Evolutionary conservation across 352 stramenopile species (phyloP).

Genomic region (Globisporangium canariense): DNA sequence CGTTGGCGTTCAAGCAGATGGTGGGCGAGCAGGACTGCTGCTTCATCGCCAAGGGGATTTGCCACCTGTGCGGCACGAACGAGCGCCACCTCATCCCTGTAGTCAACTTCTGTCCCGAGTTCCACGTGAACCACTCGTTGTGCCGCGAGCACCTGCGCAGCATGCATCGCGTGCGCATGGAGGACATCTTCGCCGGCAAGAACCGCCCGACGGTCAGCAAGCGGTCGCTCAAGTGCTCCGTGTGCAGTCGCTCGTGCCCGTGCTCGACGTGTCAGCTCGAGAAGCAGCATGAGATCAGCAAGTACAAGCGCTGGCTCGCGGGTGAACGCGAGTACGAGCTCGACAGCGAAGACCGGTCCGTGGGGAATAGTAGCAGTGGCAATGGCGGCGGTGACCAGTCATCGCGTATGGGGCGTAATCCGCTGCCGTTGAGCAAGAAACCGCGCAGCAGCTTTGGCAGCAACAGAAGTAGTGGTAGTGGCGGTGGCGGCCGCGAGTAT

Average conservation of each 20-base stretch:
- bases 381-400: constrained; percentile 21
- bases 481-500: neutral
- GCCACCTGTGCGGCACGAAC: constrained; percentile 55
- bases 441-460: constrained; percentile 4
- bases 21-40: constrained; percentile 58
- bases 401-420: constrained; percentile 12
- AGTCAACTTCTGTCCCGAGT: constrained; percentile 74
- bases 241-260: constrained; percentile 57
- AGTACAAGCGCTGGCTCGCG: constrained; percentile 30
- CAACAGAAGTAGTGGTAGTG: neutral
- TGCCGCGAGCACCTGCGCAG: constrained; percentile 73
- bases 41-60: constrained; percentile 71
- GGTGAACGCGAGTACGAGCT: constrained; percentile 16
- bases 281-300: constrained; percentile 25
- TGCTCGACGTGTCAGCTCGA: constrained; percentile 52
- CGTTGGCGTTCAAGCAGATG: constrained; percentile 52
- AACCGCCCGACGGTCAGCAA: constrained; percentile 64
- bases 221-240: constrained; percentile 55
- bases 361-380: constrained; percentile 13
- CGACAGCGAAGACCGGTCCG: constrained; percentile 30
- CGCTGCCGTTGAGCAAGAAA: constrained; percentile 4
- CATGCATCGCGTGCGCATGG: constrained; percentile 64
- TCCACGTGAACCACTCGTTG: constrained; percentile 60
- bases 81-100: constrained; percentile 55
- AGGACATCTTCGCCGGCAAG: constrained; percentile 69